phyloP scores from a whole-genome alignment of 169 alveolate species.

The Plasmodium coatneyi region DNA sequence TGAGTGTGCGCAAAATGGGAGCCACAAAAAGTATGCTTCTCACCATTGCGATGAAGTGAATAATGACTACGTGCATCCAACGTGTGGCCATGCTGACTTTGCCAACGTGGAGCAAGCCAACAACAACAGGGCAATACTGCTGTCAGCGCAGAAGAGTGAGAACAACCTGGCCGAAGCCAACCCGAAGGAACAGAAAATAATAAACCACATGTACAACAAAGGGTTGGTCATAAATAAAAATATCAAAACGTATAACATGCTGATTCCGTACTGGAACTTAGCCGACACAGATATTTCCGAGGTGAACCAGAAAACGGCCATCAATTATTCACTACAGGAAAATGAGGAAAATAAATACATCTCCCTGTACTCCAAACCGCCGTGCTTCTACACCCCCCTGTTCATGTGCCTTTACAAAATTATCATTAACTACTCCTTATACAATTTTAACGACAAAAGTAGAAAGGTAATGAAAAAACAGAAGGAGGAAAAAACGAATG shows the following conservation, averaged over 20 bases:
- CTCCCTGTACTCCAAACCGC: constrained; percentile 68
- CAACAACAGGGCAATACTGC: background rate
- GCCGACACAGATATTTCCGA: constrained; percentile 55
- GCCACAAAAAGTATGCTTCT: background rate
- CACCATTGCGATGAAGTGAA: background rate
- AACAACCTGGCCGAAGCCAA: background rate
- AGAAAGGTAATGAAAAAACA: constrained; percentile 43
- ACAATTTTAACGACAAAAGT: constrained; percentile 71
- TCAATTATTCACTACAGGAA: constrained; percentile 30
- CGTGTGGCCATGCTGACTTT: background rate
- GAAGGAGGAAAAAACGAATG: constrained; percentile 44
- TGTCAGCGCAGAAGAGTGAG: background rate
- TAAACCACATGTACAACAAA: constrained; percentile 59
- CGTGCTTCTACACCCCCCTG: constrained; percentile 73
- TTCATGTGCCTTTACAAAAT: constrained; percentile 73
- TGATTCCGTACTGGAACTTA: constrained; percentile 74
- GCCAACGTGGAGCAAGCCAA: background rate
- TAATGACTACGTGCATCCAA: background rate
- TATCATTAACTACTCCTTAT: constrained; percentile 46
- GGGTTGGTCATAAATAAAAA: constrained; percentile 64
- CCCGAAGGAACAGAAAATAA: background rate
- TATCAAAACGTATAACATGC: constrained; percentile 15
- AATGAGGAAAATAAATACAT: constrained; percentile 61
- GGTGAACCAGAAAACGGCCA: constrained; percentile 9
- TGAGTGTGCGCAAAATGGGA: background rate